Evolutionary conservation across 768 basidiomycete genomes (phyloP), one percentile per base, ranked within the genome.

Genomic region (Pulveroboletus sp.): DNA sequence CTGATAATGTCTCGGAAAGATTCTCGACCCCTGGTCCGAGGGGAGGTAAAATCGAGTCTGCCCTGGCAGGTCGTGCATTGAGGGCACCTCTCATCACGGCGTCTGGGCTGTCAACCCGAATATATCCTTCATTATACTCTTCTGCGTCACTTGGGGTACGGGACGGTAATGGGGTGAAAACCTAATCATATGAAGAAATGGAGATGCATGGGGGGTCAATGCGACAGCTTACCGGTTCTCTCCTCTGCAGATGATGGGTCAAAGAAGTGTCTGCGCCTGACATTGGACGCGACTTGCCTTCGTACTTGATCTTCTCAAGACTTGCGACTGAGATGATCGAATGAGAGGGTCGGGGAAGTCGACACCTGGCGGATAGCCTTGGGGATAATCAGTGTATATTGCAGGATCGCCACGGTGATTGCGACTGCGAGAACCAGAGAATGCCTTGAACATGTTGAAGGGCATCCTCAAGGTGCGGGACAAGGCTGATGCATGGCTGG

Each of bases 401-500:
- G 49, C 34, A 24, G 57, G 43, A 53, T 66, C 66, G 20, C 51
- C 61, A 38, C 57, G 66, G 40, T 64, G 56, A 21, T 40, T 25
- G 32, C 65, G 65, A 55, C 53, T 69, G 62, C 65, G 65, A 47
- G 64, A 67, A 52, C 67, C 56, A 48, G 64, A 52, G 40, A 67
- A 64, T 55, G 62, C 66, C 55, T 68, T 67, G 56, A 67, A 67
- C 68, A 67, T 67, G 53, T 68, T 69, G 51, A 67, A 69, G 52
- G 66, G 66, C 66, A 67, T 67, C 47, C 63, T 66, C 60, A 45
- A 49, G 52, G 61, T 49, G 46, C 43, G 43, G 41, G 50, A 42
- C 46, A 55, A 50, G 59, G 40, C 25, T 56, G 53, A 40, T 56
- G 53, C 27, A 51, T 52, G 52, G 38, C 19, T 50, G 54, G 42